Evolutionary conservation across 2,329 filamentous ascomycete genomes (phyloP), one percentile per base, ranked within the genome.

Genomic region (Rachicladosporium sp.): DNA sequence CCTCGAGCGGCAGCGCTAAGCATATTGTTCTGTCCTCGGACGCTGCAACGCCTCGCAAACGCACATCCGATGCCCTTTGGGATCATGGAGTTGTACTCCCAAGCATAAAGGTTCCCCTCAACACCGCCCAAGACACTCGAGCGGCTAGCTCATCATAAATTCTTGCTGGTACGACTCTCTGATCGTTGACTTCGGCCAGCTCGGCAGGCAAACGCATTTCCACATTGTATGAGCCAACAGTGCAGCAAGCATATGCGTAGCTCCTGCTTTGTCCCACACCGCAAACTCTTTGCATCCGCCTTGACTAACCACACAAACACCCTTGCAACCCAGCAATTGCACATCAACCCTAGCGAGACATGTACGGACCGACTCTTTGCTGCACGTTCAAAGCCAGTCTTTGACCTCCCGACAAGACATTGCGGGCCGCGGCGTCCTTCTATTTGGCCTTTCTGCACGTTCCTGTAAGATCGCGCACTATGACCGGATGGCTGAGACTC

Each of bases 201-300:
- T 27, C 23, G 7, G 5, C 23, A 27, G 23, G 23, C 23, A 27
- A 27, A 27, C 23, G 23, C 7, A 27, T 7, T 27, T 8, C 23
- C 23, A 27, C 23, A 27, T 27, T 8, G 23, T 27, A 27, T 27
- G 23, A 34, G 34, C 34, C 34, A 29, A 33, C 30, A 35, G 9
- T 19, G 19, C 39, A 41, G 39, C 35, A 41, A 37, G 39, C 39
- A 36, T 27, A 12, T 13, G 12, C 33, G 30, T 30, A 33, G 39
- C 35, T 33, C 37, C 39, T 44, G 49, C 50, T 50, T 52, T 53
- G 50, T 53, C 40, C 42, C 45, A 49, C 50, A 52, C 49, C 49
- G 52, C 52, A 54, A 53, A 50, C 49, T 48, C 36, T 29, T 21
- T 43, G 30, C 35, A 31, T 6, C 37, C 38, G 44, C 44, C 38